These are phyloP conservation scores for Candida sanyaensis DNA, from an alignment of 1,139 yeast genomes.

Conservation along the genomic window DNA sequence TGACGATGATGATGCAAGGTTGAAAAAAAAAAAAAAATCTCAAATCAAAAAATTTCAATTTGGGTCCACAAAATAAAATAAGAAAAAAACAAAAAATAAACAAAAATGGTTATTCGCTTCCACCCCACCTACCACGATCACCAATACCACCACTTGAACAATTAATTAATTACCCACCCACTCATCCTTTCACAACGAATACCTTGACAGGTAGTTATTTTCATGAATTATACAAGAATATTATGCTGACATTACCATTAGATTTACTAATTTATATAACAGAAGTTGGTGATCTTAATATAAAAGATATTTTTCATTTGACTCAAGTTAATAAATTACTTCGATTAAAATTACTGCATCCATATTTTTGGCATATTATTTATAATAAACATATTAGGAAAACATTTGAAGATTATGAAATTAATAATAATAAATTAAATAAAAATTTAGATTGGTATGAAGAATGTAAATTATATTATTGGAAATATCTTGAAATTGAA, in stretches of 20 bases:
- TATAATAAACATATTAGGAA: constrained; percentile 6
- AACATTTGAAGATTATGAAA: constrained; percentile 3
- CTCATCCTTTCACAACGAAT: too few species aligned
- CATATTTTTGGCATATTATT: constrained; percentile 14
- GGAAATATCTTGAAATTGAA: constrained; percentile 3
- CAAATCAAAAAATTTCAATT: too few species aligned
- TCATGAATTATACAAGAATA: not conserved
- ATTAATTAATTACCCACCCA: too few species aligned
- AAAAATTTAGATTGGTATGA: not conserved
- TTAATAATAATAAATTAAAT: not conserved
- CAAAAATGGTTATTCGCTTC: too few species aligned
- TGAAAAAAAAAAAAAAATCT: too few species aligned
- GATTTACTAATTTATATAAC: constrained; percentile 13
- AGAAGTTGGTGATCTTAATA: constrained; percentile 19
- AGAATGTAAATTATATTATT: constrained; percentile 2
- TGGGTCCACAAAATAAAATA: too few species aligned
- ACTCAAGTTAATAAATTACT: constrained; percentile 16
- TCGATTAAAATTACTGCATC: constrained; percentile 8
- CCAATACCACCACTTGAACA: too few species aligned
- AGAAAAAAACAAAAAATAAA: too few species aligned
- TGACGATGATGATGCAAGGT: not conserved
- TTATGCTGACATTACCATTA: constrained; percentile 13
- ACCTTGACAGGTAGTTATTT: too few species aligned
- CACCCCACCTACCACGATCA: too few species aligned
- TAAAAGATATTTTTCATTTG: constrained; percentile 23